Conservation (phyloP, 805 yeast genomes). For the Nakazawaea wyomingensis region DNA sequence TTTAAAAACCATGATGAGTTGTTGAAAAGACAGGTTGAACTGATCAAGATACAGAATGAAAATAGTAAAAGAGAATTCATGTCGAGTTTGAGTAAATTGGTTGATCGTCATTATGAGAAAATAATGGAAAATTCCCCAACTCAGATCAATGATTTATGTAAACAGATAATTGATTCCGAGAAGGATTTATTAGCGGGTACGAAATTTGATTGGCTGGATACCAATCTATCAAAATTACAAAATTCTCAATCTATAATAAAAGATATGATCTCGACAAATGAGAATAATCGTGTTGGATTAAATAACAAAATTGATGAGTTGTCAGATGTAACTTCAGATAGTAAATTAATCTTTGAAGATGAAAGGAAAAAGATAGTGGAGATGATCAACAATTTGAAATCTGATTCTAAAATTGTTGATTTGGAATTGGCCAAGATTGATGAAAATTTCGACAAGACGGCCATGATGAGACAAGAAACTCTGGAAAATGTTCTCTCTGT, state of each 20-base stretch:
- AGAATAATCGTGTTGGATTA: conserved; percentile 10
- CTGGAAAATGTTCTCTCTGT: neutral
- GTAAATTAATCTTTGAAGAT: conserved; percentile 6
- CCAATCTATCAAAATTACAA: neutral
- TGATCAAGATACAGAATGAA: conserved; percentile 8
- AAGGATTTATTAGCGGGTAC: conserved; percentile 6
- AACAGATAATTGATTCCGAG: conserved; percentile 6
- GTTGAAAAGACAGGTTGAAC: conserved; percentile 8
- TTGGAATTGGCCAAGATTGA: neutral
- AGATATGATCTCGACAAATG: conserved; percentile 10
- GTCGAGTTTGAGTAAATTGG: neutral
- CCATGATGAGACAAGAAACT: neutral
- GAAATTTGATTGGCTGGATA: conserved; percentile 5
- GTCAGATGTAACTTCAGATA: conserved; percentile 13
- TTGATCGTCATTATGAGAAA: conserved; percentile 4
- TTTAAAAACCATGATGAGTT: conserved; percentile 10
- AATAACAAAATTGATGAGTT: conserved; percentile 15
- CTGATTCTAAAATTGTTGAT: neutral
- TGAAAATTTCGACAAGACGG: neutral
- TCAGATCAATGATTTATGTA: neutral
- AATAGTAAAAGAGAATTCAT: conserved; percentile 10
- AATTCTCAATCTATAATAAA: neutral
- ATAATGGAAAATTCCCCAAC: conserved; percentile 1
- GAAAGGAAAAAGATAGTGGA: conserved; percentile 1
- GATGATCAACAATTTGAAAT: neutral